phyloP scores from a whole-genome alignment of 768 basidiomycete genomes.

The Trametes villosa region DNA sequence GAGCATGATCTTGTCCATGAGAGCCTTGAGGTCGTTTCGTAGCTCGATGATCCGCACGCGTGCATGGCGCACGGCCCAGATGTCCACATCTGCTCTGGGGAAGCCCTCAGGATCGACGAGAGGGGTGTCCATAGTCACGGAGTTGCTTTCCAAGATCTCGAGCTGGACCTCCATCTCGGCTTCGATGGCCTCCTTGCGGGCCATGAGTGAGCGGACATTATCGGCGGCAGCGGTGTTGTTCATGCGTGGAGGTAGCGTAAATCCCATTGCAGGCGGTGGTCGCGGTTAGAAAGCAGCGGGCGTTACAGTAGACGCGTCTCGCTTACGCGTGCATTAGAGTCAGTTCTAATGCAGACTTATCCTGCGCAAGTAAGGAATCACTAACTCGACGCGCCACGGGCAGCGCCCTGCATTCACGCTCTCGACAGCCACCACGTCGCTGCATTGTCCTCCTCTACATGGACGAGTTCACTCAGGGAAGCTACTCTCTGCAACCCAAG shows the following conservation, averaged over 20 bases:
- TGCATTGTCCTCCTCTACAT: slow-evolving; percentile 4
- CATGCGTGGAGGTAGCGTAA: slow-evolving; percentile 48
- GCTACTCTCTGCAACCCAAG: slow-evolving; percentile 5
- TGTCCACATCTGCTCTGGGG: slow-evolving; percentile 84
- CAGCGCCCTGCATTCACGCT: neutral
- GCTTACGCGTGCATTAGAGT: neutral
- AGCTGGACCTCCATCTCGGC: slow-evolving; percentile 66
- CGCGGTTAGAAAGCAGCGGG: neutral
- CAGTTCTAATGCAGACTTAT: neutral
- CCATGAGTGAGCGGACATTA: slow-evolving; percentile 65
- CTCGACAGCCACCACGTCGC: slow-evolving; percentile 7
- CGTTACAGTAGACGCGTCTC: neutral
- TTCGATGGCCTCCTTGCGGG: slow-evolving; percentile 74
- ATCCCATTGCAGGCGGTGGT: slow-evolving; percentile 44
- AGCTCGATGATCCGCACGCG: slow-evolving; percentile 80
- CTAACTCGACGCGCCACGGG: no score
- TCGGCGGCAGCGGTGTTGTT: slow-evolving; percentile 49
- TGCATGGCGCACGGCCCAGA: slow-evolving; percentile 77
- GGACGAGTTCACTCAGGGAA: slow-evolving; percentile 22
- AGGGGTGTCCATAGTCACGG: slow-evolving; percentile 67
- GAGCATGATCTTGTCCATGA: slow-evolving; percentile 69
- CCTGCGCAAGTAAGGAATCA: neutral
- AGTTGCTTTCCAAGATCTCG: slow-evolving; percentile 64
- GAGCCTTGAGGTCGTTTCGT: slow-evolving; percentile 71
- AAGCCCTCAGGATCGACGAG: slow-evolving; percentile 89